Percentiles rank a stretch among this genome's conserved stretches.
These are phyloP conservation scores for Ascochyta fabae DNA, from an alignment of 2,329 filamentous ascomycete genomes.

Conservation along the genomic window DNA sequence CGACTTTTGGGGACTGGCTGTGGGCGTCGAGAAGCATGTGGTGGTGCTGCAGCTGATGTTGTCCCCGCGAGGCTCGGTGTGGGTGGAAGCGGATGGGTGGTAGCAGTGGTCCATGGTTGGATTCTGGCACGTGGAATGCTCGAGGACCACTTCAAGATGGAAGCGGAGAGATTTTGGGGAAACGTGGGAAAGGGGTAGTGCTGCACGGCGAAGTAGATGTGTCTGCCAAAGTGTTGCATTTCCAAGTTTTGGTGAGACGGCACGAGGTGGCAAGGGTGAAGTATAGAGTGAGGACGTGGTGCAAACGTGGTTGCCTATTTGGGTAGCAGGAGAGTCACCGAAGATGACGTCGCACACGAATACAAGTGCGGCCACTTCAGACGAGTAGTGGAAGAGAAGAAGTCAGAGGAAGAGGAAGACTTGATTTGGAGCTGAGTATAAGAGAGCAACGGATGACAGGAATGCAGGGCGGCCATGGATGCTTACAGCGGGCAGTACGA, in stretches of 20 bases:
- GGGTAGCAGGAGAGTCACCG: constrained; percentile 36
- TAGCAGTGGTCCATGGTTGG: constrained; percentile 11
- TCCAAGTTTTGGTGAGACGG: neutral
- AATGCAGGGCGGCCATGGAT: constrained; percentile 2
- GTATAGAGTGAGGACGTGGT: neutral
- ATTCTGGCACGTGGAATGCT: constrained; percentile 8
- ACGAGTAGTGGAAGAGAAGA: constrained; percentile 13
- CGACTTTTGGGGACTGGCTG: neutral
- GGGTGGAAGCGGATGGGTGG: neutral
- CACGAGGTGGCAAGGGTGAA: neutral
- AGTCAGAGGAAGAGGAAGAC: neutral
- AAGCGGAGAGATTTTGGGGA: constrained; percentile 22
- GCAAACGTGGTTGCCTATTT: constrained; percentile 33
- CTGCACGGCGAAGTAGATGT: constrained; percentile 5
- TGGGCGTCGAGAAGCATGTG: neutral
- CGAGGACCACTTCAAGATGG: constrained; percentile 8
- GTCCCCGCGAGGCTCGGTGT: constrained; percentile 1
- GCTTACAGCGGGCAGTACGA: neutral
- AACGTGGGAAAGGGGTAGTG: constrained; percentile 21
- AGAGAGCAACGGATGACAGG: constrained; percentile 1
- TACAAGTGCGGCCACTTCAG: constrained; percentile 6
- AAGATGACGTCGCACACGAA: constrained; percentile 36
- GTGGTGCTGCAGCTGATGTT: neutral
- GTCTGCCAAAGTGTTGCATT: constrained; percentile 7
- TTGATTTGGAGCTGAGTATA: constrained; percentile 8